Evolutionary conservation across 345 rosid species (phyloP), one percentile per base, ranked within the genome.

Genomic region (Litchi chinensis): DNA sequence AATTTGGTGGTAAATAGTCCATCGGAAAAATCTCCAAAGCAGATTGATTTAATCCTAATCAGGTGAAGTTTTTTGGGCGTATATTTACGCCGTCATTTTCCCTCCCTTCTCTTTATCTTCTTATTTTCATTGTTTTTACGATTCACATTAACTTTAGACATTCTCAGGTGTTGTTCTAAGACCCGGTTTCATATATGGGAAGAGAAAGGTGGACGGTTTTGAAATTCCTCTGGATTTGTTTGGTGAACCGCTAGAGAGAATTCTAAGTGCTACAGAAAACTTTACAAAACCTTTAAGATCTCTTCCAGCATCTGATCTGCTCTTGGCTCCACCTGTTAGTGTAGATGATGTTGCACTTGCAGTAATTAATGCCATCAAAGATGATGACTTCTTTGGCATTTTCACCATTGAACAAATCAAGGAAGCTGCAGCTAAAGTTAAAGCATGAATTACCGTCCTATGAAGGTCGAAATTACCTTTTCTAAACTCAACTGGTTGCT

Each of bases 341-440:
- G 93, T 92, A 0, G 95, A 93, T 59, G 98, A 91, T 72, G 82
- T 95, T 52, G 99, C 99, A 10, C 86, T 88, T 10, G 95, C 99
- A 4, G 96, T 71, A 22, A 69, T 90, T 5, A 88, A 88, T 72
- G 96, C 93, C 2, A 84, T 95, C 8, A 87, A 76, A 41, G 97
- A 93, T 77, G 95, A 92, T 32, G 97, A 93, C 62, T 75, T 90
- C 85, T 95, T 92, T 13, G 98, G 99, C 67, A 75, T 91, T 81
- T 91, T 93, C 90, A 92, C 97, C 18, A 93, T 95, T 3, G 96
- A 95, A 77, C 98, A 95, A 87, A 95, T 95, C 85, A 95, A 93
- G 85, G 94, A 93, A 87, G 97, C 93, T 13, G 97, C 98, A 10
- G 89, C 93, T 10, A 91, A 90, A 77, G 86, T 87, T 75, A 89